phyloP scores from a whole-genome alignment of 2,329 filamentous ascomycete species.

The Dactylellina drechsleri region DNA sequence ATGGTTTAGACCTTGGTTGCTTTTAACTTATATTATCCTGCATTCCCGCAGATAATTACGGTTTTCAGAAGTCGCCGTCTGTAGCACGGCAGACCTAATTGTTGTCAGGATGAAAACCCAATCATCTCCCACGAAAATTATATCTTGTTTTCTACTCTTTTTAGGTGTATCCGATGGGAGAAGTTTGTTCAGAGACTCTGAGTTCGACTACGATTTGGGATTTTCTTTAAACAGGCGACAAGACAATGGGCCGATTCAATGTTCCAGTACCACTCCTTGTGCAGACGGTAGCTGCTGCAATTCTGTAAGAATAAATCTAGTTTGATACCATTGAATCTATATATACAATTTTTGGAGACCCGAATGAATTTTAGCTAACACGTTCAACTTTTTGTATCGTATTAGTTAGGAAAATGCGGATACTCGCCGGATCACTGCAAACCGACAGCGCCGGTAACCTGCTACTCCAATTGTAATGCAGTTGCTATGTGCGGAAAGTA shows the following conservation, averaged over 20 bases:
- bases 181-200: conserved; percentile 10
- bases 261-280: conserved; percentile 12
- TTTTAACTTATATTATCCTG: no score
- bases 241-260: conserved; percentile 35
- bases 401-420: conserved; percentile 29
- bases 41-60: no score
- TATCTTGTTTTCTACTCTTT: no score
- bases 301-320: conserved; percentile 9
- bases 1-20: no score
- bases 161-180: not conserved
- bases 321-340: not conserved
- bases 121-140: no score
- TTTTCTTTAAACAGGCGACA: conserved; percentile 16
- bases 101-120: no score
- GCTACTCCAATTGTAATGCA: conserved; percentile 25
- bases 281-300: conserved; percentile 37
- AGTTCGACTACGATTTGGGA: not conserved
- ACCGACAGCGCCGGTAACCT: conserved; percentile 20
- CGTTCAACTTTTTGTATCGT: not conserved
- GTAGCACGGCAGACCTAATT: no score
- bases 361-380: not conserved
- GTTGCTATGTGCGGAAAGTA: conserved; percentile 34
- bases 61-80: no score
- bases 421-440: conserved; percentile 24
- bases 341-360: not conserved